Evolutionary conservation across 768 basidiomycete species (phyloP), one percentile per base, ranked within the genome.

Genomic region (Calocybe indica): DNA sequence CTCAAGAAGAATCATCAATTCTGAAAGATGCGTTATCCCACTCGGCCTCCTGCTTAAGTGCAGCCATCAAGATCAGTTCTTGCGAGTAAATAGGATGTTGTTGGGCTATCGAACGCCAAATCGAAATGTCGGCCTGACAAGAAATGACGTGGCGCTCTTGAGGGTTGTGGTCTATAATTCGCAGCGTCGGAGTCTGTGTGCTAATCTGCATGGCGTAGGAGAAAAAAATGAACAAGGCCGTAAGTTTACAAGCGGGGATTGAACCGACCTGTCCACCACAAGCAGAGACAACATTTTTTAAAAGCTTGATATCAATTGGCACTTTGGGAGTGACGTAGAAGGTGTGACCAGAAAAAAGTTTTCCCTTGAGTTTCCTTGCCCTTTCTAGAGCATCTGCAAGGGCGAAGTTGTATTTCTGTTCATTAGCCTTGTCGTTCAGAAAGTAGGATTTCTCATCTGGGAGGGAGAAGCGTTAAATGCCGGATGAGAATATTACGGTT

Each of bases 291-390:
- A 94, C 80, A 40, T 78, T 80, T 67, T 79, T 84, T 46, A 93
- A 63, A 33, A 88, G 58, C 54, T 79, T 79, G 37, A 62, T 58
- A 41, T 83, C 81, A 1, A 84, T 68, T 0, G 70, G 58, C 1
- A 90, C 80, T 50, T 75, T 81, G 0, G 76, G 72, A 0, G 89
- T 92, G 43, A 91, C 63, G 54, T 90, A 92, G 65, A 94, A 90
- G 0, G 72, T 78, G 62, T 76, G 77, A 12, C 77, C 77, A 2
- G 71, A 67, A 49, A 94, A 80, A 0, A 92, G 59, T 49, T 73
- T 79, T 6, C 79, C 79, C 11, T 68, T 59, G 10, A 64, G 62
- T 28, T 69, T 59, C 57, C 76, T 76, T 0, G 89, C 85, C 2
- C 83, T 72, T 13, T 62, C 59, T 10, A 92, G 64, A 0, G 84